Conservation (phyloP, 1,284 basidiomycete species). For the Marasmius sp. region DNA sequence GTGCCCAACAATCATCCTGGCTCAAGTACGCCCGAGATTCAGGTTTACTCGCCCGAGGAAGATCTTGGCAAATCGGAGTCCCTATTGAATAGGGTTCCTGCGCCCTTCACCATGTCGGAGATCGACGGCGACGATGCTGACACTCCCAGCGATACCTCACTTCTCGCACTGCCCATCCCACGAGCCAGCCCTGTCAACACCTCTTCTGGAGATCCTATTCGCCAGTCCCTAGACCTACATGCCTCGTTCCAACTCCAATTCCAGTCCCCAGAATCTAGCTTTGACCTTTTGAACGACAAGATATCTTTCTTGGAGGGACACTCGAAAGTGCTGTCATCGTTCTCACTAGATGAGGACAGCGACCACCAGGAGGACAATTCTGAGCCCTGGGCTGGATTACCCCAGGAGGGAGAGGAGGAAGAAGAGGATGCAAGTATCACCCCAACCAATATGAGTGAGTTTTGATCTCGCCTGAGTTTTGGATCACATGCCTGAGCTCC, state of each 20-base stretch:
- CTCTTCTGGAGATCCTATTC: constrained; percentile 35
- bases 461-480: background rate
- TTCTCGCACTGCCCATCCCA: constrained; percentile 17
- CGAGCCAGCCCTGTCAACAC: constrained; percentile 21
- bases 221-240: constrained; percentile 56
- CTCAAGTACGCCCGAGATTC: constrained; percentile 5
- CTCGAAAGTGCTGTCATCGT: constrained; percentile 23
- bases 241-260: constrained; percentile 58
- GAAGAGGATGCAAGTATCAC: background rate
- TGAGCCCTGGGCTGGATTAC: background rate
- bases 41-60: constrained; percentile 1
- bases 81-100: constrained; percentile 2
- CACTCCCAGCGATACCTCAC: constrained; percentile 17
- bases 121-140: constrained; percentile 13
- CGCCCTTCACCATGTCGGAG: constrained; percentile 7
- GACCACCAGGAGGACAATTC: constrained; percentile 22
- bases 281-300: constrained; percentile 64
- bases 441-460: constrained; percentile 5
- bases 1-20: background rate
- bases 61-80: constrained; percentile 1
- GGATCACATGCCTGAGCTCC: background rate
- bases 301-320: constrained; percentile 48
- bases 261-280: constrained; percentile 53
- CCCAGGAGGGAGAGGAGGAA: constrained; percentile 13
- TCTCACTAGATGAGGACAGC: constrained; percentile 20